These are phyloP conservation scores for Coniochaeta sp. DNA, from an alignment of 2,329 filamentous ascomycete genomes.

Conservation along the genomic window DNA sequence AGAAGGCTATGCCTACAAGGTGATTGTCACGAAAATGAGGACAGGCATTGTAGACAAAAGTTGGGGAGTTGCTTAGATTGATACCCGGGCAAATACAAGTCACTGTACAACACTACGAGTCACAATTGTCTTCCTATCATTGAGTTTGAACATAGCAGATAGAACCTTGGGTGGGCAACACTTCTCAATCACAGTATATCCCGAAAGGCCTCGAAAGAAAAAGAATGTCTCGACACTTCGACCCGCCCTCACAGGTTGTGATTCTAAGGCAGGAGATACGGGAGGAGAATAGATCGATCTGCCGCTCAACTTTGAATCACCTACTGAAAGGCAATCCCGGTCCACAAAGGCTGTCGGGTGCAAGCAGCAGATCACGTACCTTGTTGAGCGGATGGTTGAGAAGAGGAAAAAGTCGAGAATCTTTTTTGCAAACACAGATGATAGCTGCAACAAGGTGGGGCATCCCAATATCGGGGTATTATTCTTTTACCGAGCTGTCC, in stretches of 20 bases:
- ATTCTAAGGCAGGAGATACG: slow-evolving; percentile 88
- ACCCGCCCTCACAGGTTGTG: slow-evolving; percentile 70
- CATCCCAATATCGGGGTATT: not conserved
- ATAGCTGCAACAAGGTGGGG: not conserved
- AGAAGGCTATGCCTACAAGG: slow-evolving; percentile 25
- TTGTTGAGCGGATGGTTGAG: slow-evolving; percentile 30
- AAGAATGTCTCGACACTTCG: slow-evolving; percentile 69
- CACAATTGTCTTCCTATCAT: not conserved
- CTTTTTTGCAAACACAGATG: not conserved
- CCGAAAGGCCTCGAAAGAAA: too few relatives aligned
- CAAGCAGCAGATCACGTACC: slow-evolving; percentile 23
- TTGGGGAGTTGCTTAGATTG: not conserved
- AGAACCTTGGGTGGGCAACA: too few relatives aligned
- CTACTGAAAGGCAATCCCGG: slow-evolving; percentile 46
- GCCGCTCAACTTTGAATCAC: slow-evolving; percentile 47
- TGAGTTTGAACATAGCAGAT: too few relatives aligned
- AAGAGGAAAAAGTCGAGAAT: slow-evolving; percentile 13
- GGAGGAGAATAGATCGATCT: slow-evolving; percentile 53
- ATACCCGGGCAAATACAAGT: not conserved
- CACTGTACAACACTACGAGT: not conserved
- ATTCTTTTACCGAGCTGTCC: not conserved
- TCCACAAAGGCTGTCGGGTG: slow-evolving; percentile 23
- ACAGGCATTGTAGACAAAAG: not conserved
- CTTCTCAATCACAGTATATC: too few relatives aligned
- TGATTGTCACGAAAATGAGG: not conserved